These are phyloP conservation scores for Leptographium wingfieldii DNA, from an alignment of 2,329 filamentous ascomycete species.

Conservation along the genomic window DNA sequence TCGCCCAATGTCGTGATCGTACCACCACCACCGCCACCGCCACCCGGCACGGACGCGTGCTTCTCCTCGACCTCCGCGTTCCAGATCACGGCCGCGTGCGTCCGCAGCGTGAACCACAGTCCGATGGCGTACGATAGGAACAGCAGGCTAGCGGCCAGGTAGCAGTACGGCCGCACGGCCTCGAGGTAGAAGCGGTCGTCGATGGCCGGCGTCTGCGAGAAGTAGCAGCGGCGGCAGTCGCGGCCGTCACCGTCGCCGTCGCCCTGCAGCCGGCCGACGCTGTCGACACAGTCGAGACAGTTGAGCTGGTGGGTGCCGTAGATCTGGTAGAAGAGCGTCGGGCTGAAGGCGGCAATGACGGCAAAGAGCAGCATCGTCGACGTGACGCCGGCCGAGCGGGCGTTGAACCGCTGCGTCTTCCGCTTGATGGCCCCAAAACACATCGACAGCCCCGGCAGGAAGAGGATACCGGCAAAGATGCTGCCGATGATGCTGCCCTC, in stretches of 20 bases:
- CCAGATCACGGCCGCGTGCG: slow-evolving; percentile 96
- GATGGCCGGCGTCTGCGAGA: slow-evolving; percentile 73
- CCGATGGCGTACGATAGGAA: slow-evolving; percentile 92
- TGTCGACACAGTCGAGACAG: slow-evolving; percentile 54
- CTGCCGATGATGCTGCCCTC: slow-evolving; percentile 96
- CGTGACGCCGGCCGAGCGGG: slow-evolving; percentile 87
- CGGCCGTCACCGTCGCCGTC: slow-evolving; percentile 37
- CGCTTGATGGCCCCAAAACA: slow-evolving; percentile 96
- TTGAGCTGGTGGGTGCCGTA: slow-evolving; percentile 95
- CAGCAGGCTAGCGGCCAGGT: slow-evolving; percentile 69
- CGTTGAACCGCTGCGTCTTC: slow-evolving; percentile 97
- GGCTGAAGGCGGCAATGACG: slow-evolving; percentile 87
- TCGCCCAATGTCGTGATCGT: slow-evolving; percentile 18
- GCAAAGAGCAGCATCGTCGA: slow-evolving; percentile 97
- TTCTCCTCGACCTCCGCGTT: slow-evolving; percentile 70
- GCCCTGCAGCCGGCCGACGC: slow-evolving; percentile 22
- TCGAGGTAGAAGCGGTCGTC: slow-evolving; percentile 81
- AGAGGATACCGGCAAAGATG: slow-evolving; percentile 92
- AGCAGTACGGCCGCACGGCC: slow-evolving; percentile 88
- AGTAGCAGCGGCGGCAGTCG: slow-evolving; percentile 89
- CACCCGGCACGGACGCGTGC: slow-evolving; percentile 21
- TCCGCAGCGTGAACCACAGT: slow-evolving; percentile 87
- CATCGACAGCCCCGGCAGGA: slow-evolving; percentile 92
- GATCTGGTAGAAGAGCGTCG: slow-evolving; percentile 95
- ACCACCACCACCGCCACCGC: no score